phyloP scores from a whole-genome alignment of 2,329 filamentous ascomycete species.

The Hymenoscyphus repandus region DNA sequence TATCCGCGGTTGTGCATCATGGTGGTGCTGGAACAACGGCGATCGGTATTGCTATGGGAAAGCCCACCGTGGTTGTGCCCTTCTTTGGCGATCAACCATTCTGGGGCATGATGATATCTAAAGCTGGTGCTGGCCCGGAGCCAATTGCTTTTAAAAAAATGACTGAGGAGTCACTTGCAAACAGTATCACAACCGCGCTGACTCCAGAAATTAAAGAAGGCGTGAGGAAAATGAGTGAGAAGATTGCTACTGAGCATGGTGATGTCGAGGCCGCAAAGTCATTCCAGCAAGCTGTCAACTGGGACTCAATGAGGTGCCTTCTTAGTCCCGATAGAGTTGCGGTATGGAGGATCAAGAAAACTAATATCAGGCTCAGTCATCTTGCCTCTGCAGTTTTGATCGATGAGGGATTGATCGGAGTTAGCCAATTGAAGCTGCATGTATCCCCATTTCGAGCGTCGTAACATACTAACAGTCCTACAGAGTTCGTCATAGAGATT shows the following conservation, averaged over 20 bases:
- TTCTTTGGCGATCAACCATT: conserved; percentile 78
- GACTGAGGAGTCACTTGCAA: conserved; percentile 55
- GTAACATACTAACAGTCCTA: background rate
- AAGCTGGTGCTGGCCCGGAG: conserved; percentile 58
- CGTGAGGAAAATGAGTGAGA: conserved; percentile 52
- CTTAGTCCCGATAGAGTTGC: conserved; percentile 41
- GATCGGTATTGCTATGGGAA: conserved; percentile 64
- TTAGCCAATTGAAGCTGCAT: conserved; percentile 20
- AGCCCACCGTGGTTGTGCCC: conserved; percentile 65
- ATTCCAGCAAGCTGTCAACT: conserved; percentile 51
- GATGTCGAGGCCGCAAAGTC: conserved; percentile 56
- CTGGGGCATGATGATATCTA: conserved; percentile 66
- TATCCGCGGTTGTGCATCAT: conserved; percentile 64
- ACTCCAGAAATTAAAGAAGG: conserved; percentile 53
- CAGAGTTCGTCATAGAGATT: conserved; percentile 21
- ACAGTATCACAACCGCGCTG: conserved; percentile 63
- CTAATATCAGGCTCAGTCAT: conserved; percentile 54
- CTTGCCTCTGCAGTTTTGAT: conserved; percentile 61
- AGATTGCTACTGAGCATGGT: conserved; percentile 57
- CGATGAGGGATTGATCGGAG: conserved; percentile 36
- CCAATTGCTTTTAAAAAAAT: conserved; percentile 66
- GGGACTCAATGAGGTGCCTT: conserved; percentile 59
- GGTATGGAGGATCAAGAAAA: conserved; percentile 40
- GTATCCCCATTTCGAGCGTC: background rate
- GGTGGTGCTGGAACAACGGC: conserved; percentile 72